A percentile compares a stretch with the other conserved stretches of the same genome.
Conservation (phyloP, 495 filamentous ascomycete species). For the Staphylotrichum longicolle region DNA sequence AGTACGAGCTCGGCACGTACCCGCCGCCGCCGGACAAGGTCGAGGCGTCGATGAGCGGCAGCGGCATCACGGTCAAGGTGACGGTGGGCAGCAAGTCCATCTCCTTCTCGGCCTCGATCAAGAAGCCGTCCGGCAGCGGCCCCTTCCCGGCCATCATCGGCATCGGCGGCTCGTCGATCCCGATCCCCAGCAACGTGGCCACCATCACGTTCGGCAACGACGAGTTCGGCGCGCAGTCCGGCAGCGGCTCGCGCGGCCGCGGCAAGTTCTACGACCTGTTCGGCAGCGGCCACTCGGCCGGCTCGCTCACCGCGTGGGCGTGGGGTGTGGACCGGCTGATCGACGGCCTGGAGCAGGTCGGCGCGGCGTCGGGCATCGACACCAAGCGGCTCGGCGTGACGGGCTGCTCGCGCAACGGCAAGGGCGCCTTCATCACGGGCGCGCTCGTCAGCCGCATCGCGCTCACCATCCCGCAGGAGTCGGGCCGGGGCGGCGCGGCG, state of each 20-base stretch:
- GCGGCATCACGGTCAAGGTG: conserved; percentile 43
- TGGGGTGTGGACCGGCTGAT: conserved; percentile 55
- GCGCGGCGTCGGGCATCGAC: conserved; percentile 47
- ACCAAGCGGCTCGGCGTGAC: conserved; percentile 49
- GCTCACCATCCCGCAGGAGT: conserved; percentile 55
- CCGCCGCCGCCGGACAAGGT: conserved; percentile 47
- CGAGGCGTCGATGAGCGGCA: conserved; percentile 42
- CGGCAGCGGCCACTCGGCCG: conserved; percentile 48
- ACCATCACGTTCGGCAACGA: conserved; percentile 53
- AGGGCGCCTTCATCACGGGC: conserved; percentile 53
- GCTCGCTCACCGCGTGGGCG: conserved; percentile 52
- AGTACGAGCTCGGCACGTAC: conserved; percentile 52
- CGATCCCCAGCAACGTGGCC: conserved; percentile 46
- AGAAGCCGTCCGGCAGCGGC: conserved; percentile 39
- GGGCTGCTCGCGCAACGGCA: conserved; percentile 56
- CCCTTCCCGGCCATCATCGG: conserved; percentile 52
- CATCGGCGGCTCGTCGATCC: conserved; percentile 49
- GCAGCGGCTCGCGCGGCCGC: conserved; percentile 40
- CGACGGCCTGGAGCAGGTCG: conserved; percentile 52
- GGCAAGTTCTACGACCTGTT: conserved; percentile 55
- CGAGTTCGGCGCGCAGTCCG: conserved; percentile 44
- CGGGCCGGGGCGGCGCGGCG: conserved; percentile 51
- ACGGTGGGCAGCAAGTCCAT: conserved; percentile 47
- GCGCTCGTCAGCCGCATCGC: conserved; percentile 53
- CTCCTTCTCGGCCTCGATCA: conserved; percentile 47